A percentile compares a stretch with the other conserved stretches of the same genome.
Conservation (phyloP, 2,329 filamentous ascomycete species). For the Cladophialophora exuberans region DNA sequence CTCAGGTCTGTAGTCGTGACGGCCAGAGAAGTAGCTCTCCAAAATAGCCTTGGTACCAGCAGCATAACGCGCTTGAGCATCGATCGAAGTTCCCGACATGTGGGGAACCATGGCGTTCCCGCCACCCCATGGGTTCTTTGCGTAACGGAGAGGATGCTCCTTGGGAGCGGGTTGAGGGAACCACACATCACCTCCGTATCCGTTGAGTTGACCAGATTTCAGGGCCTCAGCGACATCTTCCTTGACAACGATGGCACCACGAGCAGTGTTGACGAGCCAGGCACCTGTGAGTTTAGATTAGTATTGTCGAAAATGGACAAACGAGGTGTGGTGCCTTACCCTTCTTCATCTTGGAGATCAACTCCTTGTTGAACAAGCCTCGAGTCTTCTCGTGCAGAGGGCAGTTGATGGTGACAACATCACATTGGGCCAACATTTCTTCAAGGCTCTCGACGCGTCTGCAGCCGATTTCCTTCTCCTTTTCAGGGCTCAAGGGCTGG, state of each 20-base stretch:
- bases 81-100: slow-evolving; percentile 98
- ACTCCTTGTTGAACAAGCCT: slow-evolving; percentile 97
- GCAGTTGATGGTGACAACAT: slow-evolving; percentile 99
- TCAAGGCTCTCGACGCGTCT: slow-evolving; percentile 85
- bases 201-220: slow-evolving; percentile 74
- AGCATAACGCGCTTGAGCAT: slow-evolving; percentile 92
- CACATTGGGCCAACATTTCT: slow-evolving; percentile 92
- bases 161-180: slow-evolving; percentile 95
- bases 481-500: slow-evolving; percentile 84
- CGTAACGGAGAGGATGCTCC: slow-evolving; percentile 90
- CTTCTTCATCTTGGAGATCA: slow-evolving; percentile 99
- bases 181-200: slow-evolving; percentile 65
- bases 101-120: slow-evolving; percentile 99
- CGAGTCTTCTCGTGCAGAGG: slow-evolving; percentile 97
- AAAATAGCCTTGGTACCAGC: slow-evolving; percentile 87
- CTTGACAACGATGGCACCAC: slow-evolving; percentile 98
- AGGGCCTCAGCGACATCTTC: slow-evolving; percentile 95
- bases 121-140: slow-evolving; percentile 92
- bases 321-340: slow-evolving; percentile 55
- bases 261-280: slow-evolving; percentile 98
- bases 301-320: neutral
- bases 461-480: slow-evolving; percentile 94
- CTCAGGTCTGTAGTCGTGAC: slow-evolving; percentile 83
- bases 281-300: slow-evolving; percentile 60
- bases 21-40: slow-evolving; percentile 85